Evolutionary conservation across 83 land plant species (phyloP).

Genomic region (Diphasiastrum complanatum): DNA sequence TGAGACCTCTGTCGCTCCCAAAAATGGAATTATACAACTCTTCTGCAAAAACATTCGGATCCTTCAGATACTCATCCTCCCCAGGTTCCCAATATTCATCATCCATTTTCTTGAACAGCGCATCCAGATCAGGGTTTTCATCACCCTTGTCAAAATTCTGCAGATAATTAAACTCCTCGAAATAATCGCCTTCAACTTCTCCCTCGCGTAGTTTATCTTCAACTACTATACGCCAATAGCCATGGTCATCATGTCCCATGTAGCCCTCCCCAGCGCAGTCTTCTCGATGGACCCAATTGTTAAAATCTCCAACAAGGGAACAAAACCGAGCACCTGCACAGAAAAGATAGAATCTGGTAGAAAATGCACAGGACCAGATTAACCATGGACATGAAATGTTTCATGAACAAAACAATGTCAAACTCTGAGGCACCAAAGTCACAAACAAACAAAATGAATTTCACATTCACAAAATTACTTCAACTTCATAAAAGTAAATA

Average conservation of each 20-base stretch:
- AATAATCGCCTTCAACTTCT: constrained; percentile 62
- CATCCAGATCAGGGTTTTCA: constrained; percentile 58
- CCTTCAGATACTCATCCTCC: constrained; percentile 50
- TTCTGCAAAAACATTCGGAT: constrained; percentile 34
- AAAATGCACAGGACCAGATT: too few species aligned
- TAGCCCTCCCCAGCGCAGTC: constrained; percentile 73
- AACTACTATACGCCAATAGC: constrained; percentile 77
- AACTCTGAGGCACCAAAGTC: too few species aligned
- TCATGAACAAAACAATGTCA: too few species aligned
- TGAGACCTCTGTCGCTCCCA: constrained; percentile 66
- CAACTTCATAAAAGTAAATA: too few species aligned
- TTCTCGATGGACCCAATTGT: constrained; percentile 77
- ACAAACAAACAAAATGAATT: too few species aligned
- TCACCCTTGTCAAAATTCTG: constrained; percentile 88
- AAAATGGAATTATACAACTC: constrained; percentile 37
- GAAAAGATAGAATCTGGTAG: too few species aligned
- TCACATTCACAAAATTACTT: too few species aligned
- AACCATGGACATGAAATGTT: too few species aligned
- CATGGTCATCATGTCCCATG: constrained; percentile 85
- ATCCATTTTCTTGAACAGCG: constrained; percentile 51
- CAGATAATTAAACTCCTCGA: constrained; percentile 78
- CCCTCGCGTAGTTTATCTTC: constrained; percentile 82
- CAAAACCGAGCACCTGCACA: constrained; percentile 86
- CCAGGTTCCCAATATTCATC: constrained; percentile 99
- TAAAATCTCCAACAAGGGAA: constrained; percentile 84